Evolutionary conservation across 2,329 filamentous ascomycete species (phyloP), one percentile per base, ranked within the genome.

Genomic region (Cercospora sp.): DNA sequence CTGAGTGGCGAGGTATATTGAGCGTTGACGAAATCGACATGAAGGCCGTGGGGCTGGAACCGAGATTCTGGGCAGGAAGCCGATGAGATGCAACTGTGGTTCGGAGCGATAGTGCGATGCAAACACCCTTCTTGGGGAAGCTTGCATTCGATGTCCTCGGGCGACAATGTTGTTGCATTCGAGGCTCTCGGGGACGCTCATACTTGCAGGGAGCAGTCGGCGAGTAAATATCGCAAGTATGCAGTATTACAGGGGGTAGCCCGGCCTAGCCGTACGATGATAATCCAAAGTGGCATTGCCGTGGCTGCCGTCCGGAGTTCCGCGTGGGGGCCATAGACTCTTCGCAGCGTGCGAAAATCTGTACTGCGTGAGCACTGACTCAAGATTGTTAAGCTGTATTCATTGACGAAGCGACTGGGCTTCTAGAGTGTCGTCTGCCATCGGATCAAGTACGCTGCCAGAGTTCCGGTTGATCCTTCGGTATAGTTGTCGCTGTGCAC

Each of bases 21-120:
- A 55, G 49, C 24, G 49, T 55, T 28, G 49, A 30, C 24, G 49
- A 55, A 28, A 28, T 28, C 24, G 49, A 55, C 49, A 55, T 55
- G 49, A 55, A 55, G 13, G 24, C 49, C 12, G 49, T 55, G 24
- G 24, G 49, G 49, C 49, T 55, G 49, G 10, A 28, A n/a, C 24
- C 49, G 7, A 16, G 21, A 55, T 55, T 26, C n/a, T 55, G 24
- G 12, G 13, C 49, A 55, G 49, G 37, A 55, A 28, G 49, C 49
- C 49, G 49, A 55, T 28, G 49, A 55, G 49, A 55, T 55, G 12
- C 49, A 55, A 28, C 30, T 34, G 55, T 59, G 55, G 55, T 59
- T 59, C 30, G 55, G 28, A 37, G 55, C 55, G 55, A 37, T 59
- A 59, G 16, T 21, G 55, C 55, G 55, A 59, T 59, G 55, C 55